Conservation (phyloP, 129 eudicot species). For the Heracleum sosnowskyi region DNA sequence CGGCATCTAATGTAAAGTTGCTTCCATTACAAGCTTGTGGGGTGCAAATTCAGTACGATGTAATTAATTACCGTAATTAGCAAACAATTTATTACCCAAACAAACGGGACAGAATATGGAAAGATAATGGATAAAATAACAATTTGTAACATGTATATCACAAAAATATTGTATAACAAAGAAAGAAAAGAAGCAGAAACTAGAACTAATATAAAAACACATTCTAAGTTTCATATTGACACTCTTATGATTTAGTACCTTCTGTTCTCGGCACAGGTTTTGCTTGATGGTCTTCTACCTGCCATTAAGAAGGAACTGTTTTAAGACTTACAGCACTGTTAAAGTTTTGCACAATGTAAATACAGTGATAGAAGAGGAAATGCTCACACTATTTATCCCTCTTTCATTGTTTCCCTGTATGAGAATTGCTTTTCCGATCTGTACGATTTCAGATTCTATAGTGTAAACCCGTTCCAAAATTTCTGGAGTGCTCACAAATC, state of each 20-base stretch:
- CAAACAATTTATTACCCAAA: background rate
- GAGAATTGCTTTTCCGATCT: constrained; percentile 72
- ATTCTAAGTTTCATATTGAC: background rate
- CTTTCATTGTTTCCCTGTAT: constrained; percentile 52
- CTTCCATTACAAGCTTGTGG: constrained; percentile 43
- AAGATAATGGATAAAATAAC: background rate
- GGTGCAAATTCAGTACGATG: constrained; percentile 14
- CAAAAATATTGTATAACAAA: background rate
- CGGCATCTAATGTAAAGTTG: constrained; percentile 31
- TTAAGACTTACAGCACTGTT: constrained; percentile 2
- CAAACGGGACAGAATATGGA: too few relatives aligned
- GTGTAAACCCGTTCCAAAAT: constrained; percentile 88
- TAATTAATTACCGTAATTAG: constrained; percentile 1
- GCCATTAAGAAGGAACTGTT: constrained; percentile 16
- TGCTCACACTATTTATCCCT: constrained; percentile 25
- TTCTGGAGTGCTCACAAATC: constrained; percentile 97
- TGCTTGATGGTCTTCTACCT: constrained; percentile 50
- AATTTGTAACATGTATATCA: background rate
- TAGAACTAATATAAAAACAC: background rate
- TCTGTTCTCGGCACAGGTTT: constrained; percentile 39
- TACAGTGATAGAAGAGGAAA: constrained; percentile 3
- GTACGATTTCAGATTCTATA: constrained; percentile 83
- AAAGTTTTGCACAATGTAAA: background rate
- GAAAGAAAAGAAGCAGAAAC: background rate
- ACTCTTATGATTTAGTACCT: constrained; percentile 37